Evolutionary conservation across 225 moss, liverwort and hornwort species (phyloP).

Genomic region (Pleurozium schreberi): DNA sequence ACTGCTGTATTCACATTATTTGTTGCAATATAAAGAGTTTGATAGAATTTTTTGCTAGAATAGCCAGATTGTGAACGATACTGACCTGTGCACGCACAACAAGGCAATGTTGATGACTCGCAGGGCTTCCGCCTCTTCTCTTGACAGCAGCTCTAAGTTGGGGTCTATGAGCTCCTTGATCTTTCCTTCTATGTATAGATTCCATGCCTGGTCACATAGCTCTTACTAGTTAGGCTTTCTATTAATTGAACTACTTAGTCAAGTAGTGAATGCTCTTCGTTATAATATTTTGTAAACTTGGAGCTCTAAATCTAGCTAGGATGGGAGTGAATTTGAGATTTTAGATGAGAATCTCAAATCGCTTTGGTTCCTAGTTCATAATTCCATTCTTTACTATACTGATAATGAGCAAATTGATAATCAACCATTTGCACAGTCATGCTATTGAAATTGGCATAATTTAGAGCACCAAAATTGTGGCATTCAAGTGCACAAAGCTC

Average conservation of each 20-base stretch:
- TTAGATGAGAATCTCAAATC: too few relatives aligned
- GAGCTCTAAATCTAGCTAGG: too few relatives aligned
- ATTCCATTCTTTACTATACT: too few relatives aligned
- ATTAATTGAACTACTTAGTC: too few relatives aligned
- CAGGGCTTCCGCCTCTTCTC: background rate
- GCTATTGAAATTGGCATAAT: background rate
- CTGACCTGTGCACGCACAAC: background rate
- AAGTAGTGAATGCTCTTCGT: too few relatives aligned
- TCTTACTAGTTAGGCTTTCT: background rate
- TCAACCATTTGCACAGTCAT: background rate
- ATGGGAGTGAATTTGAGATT: too few relatives aligned
- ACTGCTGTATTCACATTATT: too few relatives aligned
- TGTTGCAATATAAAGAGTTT: background rate
- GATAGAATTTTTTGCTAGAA: background rate
- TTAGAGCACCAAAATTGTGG: too few relatives aligned
- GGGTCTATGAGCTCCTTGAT: constrained; percentile 2
- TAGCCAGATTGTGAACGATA: too few relatives aligned
- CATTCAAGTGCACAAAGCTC: background rate
- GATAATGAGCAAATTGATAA: too few relatives aligned
- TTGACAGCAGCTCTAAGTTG: background rate
- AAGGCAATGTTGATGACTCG: background rate
- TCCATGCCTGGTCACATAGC: background rate
- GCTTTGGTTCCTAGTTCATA: too few relatives aligned
- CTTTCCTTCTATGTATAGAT: background rate
- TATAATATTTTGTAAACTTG: too few relatives aligned